Percentiles rank a stretch among this genome's conserved stretches.
Conservation (phyloP, 2,329 filamentous ascomycete genomes). For the Talaromyces sp. region DNA sequence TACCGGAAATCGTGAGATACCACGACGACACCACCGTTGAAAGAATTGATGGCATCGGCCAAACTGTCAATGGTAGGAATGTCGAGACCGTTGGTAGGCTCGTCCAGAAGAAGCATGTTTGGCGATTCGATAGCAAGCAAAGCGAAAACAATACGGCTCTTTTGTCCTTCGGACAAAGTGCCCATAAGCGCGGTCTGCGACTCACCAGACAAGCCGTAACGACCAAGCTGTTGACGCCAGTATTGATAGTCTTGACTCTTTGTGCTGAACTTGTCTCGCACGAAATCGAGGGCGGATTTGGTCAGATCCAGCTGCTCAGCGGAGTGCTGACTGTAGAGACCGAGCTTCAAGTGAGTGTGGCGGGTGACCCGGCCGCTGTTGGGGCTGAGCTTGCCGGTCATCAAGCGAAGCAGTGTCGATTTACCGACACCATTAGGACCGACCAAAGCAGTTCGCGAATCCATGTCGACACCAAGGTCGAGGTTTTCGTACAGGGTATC, state of each 20-base stretch:
- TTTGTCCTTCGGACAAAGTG: slow-evolving; percentile 94
- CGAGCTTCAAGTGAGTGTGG: slow-evolving; percentile 97
- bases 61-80: slow-evolving; percentile 97
- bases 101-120: slow-evolving; percentile 97
- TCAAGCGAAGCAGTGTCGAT: slow-evolving; percentile 89
- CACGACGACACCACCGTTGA: slow-evolving; percentile 92
- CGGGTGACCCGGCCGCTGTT: slow-evolving; percentile 76
- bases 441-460: slow-evolving; percentile 93
- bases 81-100: slow-evolving; percentile 98
- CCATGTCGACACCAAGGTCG: slow-evolving; percentile 99
- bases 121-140: slow-evolving; percentile 89
- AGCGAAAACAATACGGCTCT: slow-evolving; percentile 96
- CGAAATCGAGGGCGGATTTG: slow-evolving; percentile 96
- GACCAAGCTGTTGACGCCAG: slow-evolving; percentile 96
- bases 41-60: slow-evolving; percentile 96
- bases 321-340: slow-evolving; percentile 97
- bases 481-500: slow-evolving; percentile 96
- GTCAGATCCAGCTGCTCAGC: slow-evolving; percentile 97
- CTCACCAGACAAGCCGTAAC: slow-evolving; percentile 89
- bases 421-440: slow-evolving; percentile 99
- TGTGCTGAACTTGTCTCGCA: slow-evolving; percentile 84
- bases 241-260: slow-evolving; percentile 98
- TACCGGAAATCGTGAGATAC: slow-evolving; percentile 99
- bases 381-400: slow-evolving; percentile 90
- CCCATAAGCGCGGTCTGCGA: slow-evolving; percentile 96